Conservation (phyloP, 202 grass and related monocot genomes). For the Elaeis oleifera region DNA sequence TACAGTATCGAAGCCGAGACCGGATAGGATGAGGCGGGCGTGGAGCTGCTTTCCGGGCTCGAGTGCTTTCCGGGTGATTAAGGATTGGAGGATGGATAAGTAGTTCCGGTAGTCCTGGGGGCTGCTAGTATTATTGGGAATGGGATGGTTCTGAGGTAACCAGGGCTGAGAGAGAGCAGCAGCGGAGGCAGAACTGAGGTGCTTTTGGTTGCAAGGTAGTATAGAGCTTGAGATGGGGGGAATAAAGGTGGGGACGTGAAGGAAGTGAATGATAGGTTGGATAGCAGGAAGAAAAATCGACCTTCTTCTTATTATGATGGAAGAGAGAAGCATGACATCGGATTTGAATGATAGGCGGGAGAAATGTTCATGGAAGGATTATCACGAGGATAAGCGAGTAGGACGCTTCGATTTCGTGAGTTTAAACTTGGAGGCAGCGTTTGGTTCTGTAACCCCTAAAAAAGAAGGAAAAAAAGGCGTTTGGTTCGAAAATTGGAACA, state of each 20-base stretch:
- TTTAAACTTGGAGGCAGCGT: no score
- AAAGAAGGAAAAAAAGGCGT: no score
- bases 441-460: no score
- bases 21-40: conserved; percentile 40
- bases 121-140: background rate
- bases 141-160: no score
- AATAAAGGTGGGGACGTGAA: background rate
- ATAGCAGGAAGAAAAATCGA: background rate
- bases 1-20: conserved; percentile 25
- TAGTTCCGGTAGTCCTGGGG: conserved; percentile 26
- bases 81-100: conserved; percentile 30
- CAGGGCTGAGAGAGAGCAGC: background rate
- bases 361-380: no score
- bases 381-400: no score
- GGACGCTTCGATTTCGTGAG: no score
- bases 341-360: background rate
- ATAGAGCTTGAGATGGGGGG: background rate
- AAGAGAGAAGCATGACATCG: background rate
- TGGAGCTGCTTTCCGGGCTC: conserved; percentile 41
- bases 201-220: no score
- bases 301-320: background rate
- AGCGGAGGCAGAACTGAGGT: background rate
- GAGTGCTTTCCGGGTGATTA: conserved; percentile 29
- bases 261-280: background rate
- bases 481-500: no score